phyloP scores from a whole-genome alignment of 768 basidiomycete species.

The Nidularia pulvinata region DNA sequence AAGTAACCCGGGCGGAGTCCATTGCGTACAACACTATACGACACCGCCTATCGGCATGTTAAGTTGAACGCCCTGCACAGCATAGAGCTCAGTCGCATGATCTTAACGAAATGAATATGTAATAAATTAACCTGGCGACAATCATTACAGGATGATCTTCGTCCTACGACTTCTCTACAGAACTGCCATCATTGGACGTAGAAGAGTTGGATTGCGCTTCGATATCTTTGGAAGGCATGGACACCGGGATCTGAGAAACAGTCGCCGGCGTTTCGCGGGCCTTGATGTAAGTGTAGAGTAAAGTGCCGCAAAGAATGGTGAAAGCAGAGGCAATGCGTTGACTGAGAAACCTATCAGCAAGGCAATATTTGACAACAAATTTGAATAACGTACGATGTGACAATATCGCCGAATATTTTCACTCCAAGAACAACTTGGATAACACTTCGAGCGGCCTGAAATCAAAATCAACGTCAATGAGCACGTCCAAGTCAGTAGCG shows the following conservation, averaged over 20 bases:
- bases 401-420: conserved; percentile 71
- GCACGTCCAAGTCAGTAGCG: conserved; percentile 4
- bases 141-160: too few species aligned
- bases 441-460: conserved; percentile 82
- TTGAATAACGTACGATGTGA: conserved; percentile 69
- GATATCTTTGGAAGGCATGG: background rate
- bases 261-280: conserved; percentile 40
- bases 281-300: conserved; percentile 69
- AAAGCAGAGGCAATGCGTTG: conserved; percentile 60
- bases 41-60: too few species aligned
- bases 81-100: too few species aligned
- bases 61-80: too few species aligned
- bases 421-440: conserved; percentile 83
- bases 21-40: too few species aligned
- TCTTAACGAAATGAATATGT: too few species aligned
- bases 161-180: too few species aligned
- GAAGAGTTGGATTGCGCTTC: background rate
- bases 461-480: conserved; percentile 6
- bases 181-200: too few species aligned
- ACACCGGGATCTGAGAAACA: background rate
- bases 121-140: too few species aligned
- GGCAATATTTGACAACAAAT: too few species aligned
- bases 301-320: conserved; percentile 64
- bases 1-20: too few species aligned
- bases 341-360: too few species aligned